Evolutionary conservation across 116 monocot genomes (phyloP), one percentile per base, ranked within the genome.

Genomic region (Zostera marina): DNA sequence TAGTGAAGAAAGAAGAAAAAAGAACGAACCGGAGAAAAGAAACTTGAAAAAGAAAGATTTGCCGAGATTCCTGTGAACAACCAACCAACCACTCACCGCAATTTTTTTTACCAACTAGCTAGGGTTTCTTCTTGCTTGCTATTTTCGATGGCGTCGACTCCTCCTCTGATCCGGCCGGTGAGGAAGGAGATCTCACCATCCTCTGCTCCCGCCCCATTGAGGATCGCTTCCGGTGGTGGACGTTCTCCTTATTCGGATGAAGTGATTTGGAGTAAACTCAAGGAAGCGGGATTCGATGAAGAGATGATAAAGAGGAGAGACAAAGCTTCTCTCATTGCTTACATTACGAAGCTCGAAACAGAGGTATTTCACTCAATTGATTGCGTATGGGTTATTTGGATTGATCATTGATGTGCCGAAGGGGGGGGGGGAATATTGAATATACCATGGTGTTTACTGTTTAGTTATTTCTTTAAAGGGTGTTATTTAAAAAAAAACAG

Each of bases 221-320:
- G 32, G 5, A 32, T 32, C 2, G 32, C 32, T 32, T 32, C 32
- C 32, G 4, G 32, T 32, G 32, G 4, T 1, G 32, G 32, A 32
- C 32, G 32, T 32, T 48, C 48, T 44, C 5, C 54, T 3, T 43
- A 46, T 19, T 70, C 66, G 22, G 94, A 96, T 23, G 89, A 96
- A 67, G 76, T 76, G 48, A 80, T 96, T 53, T 89, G 89, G 96
- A 85, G 69, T 68, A 59, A 76, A 42, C 74, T 96, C 24, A 67
- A 63, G 47, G 89, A 83, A 15, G 85, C 82, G 1, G 89, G 96
- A 22, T 80, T 96, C 56, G 96, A 96, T 56, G 96, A 89, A 61
- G 89, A 85, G 63, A 60, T 70, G 58, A 67, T 89, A 47, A 71
- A 69, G 78, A 75, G 68, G 70, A 80, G 85, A 64, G 96, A 89